Base-by-base conservation (phyloP, 352 stramenopile genomes). In the Phytophthora capsici region DNA sequence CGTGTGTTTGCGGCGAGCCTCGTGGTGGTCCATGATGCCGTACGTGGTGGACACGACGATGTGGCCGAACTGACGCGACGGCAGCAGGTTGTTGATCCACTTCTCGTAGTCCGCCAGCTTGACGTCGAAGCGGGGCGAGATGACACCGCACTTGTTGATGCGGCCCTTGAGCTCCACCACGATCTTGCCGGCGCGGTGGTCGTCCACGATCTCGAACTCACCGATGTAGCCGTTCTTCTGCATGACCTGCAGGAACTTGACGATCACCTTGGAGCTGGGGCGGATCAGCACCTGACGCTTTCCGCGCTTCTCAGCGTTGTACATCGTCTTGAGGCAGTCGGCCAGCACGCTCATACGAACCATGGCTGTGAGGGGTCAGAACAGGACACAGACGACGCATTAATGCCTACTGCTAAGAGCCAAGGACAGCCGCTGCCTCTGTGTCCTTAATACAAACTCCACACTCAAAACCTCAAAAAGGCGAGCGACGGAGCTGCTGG, bases 161-260 rank as follows among this genome's bases (percentile, higher is more conserved):
- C 98, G 95, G 58, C 98, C 98, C 78, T 92, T 99, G 32, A 99
- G 89, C 76, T 98, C 82, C 26, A 98, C 75, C 9, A 99, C 97
- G 75, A 99, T 99, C 90, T 99, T 99, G 75, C 98, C 96, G 61
- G 91, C 89, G 70, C 98, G 92, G 91, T 99, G 98, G 88, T 99
- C 98, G 82, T 99, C 98, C 52, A 99, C 84, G 76, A 99, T 99
- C 88, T 99, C 97, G 79, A 99, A 99, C 85, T 99, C 98, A 61
- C 97, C 97, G 84, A 99, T 99, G 96, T 99, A 99, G 75, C 98
- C 95, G 85, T 99, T 97, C 87, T 99, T 98, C 93, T 99, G 98
- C 98, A 99, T 99, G 50, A 97, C 92, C 87, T 99, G 96, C 73
- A 99, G 93, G 85, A 99, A 99, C 93, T 99, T 99, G 82, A 99